Percentiles rank a stretch among this genome's conserved stretches.
Conservation (phyloP, 495 filamentous ascomycete genomes). For the Jackrogersella multiformis region DNA sequence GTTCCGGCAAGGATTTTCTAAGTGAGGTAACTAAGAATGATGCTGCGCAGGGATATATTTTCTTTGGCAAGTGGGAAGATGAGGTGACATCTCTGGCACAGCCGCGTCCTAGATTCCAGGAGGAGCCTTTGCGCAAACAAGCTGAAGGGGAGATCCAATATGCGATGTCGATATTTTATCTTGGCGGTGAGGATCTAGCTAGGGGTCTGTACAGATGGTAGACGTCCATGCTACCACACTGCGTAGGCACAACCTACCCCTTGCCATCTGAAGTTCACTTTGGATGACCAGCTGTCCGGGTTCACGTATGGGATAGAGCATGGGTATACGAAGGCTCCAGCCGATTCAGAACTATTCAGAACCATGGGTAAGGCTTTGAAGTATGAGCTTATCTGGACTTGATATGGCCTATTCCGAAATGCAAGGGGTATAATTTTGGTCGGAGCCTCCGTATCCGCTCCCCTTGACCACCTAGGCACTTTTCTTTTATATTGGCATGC, state of each 20-base stretch:
- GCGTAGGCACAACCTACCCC: constrained; percentile 25
- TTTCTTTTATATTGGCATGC: neutral
- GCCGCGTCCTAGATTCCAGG: constrained; percentile 9
- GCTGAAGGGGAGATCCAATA: constrained; percentile 14
- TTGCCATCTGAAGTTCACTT: constrained; percentile 36
- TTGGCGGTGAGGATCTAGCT: constrained; percentile 18
- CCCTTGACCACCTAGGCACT: constrained; percentile 14
- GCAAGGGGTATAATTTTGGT: constrained; percentile 1
- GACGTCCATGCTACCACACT: constrained; percentile 6
- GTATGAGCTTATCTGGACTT: constrained; percentile 35
- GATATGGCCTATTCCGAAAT: constrained; percentile 11
- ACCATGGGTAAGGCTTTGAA: constrained; percentile 17
- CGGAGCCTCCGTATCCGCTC: constrained; percentile 4
- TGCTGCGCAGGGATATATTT: constrained; percentile 26
- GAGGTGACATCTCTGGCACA: constrained; percentile 30
- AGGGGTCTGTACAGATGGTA: constrained; percentile 15
- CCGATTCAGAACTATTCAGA: constrained; percentile 5
- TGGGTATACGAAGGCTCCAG: constrained; percentile 1
- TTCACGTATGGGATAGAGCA: constrained; percentile 20
- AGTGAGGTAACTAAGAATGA: constrained; percentile 19
- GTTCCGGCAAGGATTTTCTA: constrained; percentile 16
- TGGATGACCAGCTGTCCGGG: constrained; percentile 22
- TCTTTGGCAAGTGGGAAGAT: constrained; percentile 4
- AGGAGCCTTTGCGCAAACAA: constrained; percentile 14
- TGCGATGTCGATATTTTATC: constrained; percentile 23